Evolutionary conservation across 495 filamentous ascomycete genomes (phyloP).

Genomic region (Daldinia vernicosa): DNA sequence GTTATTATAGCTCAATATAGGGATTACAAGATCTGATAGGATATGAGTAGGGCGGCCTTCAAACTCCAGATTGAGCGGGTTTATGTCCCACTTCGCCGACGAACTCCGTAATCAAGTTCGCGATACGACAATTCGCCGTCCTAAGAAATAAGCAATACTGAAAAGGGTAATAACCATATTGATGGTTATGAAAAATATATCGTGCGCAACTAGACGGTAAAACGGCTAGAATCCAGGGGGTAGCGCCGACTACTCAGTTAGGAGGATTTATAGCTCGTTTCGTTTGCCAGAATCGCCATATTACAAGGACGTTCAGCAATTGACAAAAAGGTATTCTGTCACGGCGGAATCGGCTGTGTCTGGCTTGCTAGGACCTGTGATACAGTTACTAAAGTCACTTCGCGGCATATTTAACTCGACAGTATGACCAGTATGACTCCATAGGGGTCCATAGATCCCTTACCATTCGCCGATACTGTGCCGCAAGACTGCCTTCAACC

Average conservation of each 20-base stretch:
- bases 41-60: slow-evolving; percentile 15
- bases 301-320: neutral
- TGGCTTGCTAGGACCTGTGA: neutral
- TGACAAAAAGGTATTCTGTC: neutral
- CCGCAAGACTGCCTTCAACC: neutral
- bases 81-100: slow-evolving; percentile 50
- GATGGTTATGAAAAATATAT: neutral
- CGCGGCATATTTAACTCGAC: neutral
- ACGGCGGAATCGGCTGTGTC: neutral
- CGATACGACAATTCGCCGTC: slow-evolving; percentile 44
- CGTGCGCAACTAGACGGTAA: neutral
- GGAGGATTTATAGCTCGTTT: neutral
- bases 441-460: neutral
- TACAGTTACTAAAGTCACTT: neutral
- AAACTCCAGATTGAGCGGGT: slow-evolving; percentile 20
- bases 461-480: neutral
- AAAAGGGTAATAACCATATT: neutral
- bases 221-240: neutral
- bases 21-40: neutral
- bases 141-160: slow-evolving; percentile 31
- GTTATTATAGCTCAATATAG: slow-evolving; percentile 7
- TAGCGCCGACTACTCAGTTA: neutral
- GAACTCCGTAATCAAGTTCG: slow-evolving; percentile 52
- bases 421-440: neutral
- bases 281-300: neutral